phyloP scores from a whole-genome alignment of 345 rosid genomes.

The Eucalyptus tenuipes region DNA sequence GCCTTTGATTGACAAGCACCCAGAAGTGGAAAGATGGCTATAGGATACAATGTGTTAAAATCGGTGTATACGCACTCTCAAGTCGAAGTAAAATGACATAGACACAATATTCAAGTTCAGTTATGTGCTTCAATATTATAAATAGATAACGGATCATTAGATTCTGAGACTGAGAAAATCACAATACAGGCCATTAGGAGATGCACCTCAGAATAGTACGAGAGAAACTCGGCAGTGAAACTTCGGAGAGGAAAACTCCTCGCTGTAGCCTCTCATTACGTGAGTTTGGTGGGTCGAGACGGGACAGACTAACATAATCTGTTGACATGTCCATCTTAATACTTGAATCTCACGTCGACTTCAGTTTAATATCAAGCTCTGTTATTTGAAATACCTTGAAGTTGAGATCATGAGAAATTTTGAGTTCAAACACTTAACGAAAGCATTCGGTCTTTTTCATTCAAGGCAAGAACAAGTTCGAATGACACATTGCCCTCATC shows the following conservation, averaged over 20 bases:
- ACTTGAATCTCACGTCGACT: not conserved
- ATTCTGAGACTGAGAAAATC: not conserved
- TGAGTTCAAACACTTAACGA: not conserved
- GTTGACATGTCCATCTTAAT: not conserved
- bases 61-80: not conserved
- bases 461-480: not conserved
- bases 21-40: not conserved
- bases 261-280: not conserved
- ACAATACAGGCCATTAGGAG: not conserved
- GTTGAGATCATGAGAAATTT: not conserved
- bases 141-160: not conserved
- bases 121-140: not conserved
- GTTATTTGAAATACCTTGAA: not conserved
- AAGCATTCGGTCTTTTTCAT: not conserved
- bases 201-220: not conserved
- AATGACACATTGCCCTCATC: not conserved
- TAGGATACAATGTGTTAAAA: not conserved
- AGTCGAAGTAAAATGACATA: not conserved
- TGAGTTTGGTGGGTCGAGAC: not conserved
- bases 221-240: not conserved
- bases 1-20: not conserved
- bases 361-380: not conserved
- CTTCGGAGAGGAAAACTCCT: not conserved
- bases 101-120: not conserved
- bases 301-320: not conserved